Base-by-base conservation (phyloP, 495 filamentous ascomycete species). In the Xylaria castorea region DNA sequence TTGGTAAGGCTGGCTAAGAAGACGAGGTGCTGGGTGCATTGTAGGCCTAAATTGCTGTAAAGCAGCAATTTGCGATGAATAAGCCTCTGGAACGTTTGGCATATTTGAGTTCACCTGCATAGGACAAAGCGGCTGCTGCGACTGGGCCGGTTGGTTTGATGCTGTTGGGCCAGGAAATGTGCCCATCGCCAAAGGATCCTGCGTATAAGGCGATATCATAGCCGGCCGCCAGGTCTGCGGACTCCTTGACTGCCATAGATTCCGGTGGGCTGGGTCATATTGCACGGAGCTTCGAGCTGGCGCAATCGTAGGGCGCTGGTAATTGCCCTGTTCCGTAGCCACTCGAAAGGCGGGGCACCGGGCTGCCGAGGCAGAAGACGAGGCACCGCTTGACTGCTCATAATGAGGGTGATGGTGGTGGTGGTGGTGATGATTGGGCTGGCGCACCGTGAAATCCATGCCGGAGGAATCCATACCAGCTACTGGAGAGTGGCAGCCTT, bases 341-440 rank as follows among this genome's bases (percentile, higher is more conserved):
- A 68, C 65, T 58, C 76, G 71, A 20, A 78, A 51, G 22, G 76
- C 78, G 48, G 78, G 78, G 40, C 78, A 80, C n/a, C 78, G 78
- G 27, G 73, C 30, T 44, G 72, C 61, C 16, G 77, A 63, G 58
- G 71, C 67, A 9, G 78, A 66, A 18, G 74, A 62, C n/a, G 67
- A 60, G 8, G 68, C 46, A 50, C 67, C 51, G 25, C 0, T 50
- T 32, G 30, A 32, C 38, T 75, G 73, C 62, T 78, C 72, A 22
- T 71, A 38, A 32, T 73, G 70, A 9, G 32, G 66, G 30, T 58
- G 66, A 16, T 69, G 66, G 25, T 68, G 46, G 27, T 55, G 30
- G 44, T 42, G 38, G 14, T 48, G 58, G 14, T 72, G 62, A 40
- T 72, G 62, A 40, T 34, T 44, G 22, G 68, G 30, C 22, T 70